Base-by-base conservation (phyloP, 2,329 filamentous ascomycete species). In the Fusarium tuaranense region DNA sequence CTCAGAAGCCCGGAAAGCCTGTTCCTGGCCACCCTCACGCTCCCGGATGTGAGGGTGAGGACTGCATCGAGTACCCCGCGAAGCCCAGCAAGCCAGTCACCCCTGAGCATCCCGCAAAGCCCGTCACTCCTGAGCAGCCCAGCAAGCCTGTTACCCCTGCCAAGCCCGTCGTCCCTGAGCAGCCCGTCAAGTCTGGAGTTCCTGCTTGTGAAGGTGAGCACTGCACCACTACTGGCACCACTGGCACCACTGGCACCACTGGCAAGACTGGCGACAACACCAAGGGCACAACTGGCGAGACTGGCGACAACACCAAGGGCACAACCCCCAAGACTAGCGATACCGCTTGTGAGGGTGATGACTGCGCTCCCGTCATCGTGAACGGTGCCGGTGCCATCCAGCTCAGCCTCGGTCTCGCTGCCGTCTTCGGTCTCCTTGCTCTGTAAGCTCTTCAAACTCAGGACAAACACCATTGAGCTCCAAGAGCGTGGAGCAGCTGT, bases 361-460 rank as follows among this genome's bases (percentile, higher is more conserved):
- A 71, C 25, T 71, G 67, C 25, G 63, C 71, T 60, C 76, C 80
- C 62, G 74, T 80, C 59, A 76, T 79, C 38, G 78, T 74, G 8
- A 78, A 75, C 57, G 80, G 78, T 44, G 76, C 78, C 38, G 76
- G 70, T 53, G 71, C 73, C 20, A 57, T 79, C 55, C 61, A 77
- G 69, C 38, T 79, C 68, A 90, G 77, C 67, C 59, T 79, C 27
- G 76, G 77, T 18, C 63, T 79, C 18, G 77, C 70, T 51, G 77
- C 73, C 22, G 60, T 78, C 46, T 68, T 80, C 48, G 78, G 78
- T 55, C 70, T 78, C 67, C 38, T 82, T 30, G 78, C 79, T 39
- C 71, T 83, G 77, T 83, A 81, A 80, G 65, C 60, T 63, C 18
- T 22, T 67, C 32, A 16, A 57, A 57, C 20, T n/a, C 48, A 32